phyloP scores from a whole-genome alignment of 2,329 filamentous ascomycete species.

The Cercospora brassicicola region DNA sequence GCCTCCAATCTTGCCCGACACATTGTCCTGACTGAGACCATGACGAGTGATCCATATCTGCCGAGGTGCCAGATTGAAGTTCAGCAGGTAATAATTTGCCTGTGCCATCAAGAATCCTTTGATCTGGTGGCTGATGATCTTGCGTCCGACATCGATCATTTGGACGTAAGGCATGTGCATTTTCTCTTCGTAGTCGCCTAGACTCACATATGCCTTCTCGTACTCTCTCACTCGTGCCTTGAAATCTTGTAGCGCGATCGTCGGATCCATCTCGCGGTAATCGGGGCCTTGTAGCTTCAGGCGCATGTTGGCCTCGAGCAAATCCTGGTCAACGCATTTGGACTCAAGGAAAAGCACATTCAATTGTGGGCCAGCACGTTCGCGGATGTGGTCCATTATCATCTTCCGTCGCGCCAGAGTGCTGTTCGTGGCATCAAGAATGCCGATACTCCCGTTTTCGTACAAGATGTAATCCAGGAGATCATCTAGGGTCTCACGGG shows the following conservation, averaged over 20 bases:
- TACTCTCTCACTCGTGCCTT: constrained; percentile 89
- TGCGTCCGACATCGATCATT: constrained; percentile 96
- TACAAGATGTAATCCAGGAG: constrained; percentile 83
- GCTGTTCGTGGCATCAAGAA: constrained; percentile 96
- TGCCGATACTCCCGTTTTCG: constrained; percentile 83
- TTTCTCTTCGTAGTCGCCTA: constrained; percentile 76
- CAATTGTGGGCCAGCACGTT: constrained; percentile 77
- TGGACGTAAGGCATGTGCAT: constrained; percentile 92
- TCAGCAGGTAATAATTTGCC: constrained; percentile 90
- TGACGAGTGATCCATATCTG: constrained; percentile 99
- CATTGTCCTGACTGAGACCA: constrained; percentile 86
- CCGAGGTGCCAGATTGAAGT: constrained; percentile 91
- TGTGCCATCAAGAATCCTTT: constrained; percentile 89
- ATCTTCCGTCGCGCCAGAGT: constrained; percentile 81
- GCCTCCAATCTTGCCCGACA: constrained; percentile 83
- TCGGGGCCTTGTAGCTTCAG: constrained; percentile 93
- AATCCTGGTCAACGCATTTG: constrained; percentile 77
- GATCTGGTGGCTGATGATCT: constrained; percentile 86
- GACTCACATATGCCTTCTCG: constrained; percentile 86
- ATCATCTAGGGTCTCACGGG: constrained; percentile 88
- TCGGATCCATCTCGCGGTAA: constrained; percentile 90
- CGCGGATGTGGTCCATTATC: constrained; percentile 72
- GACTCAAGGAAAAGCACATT: constrained; percentile 95
- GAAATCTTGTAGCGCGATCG: constrained; percentile 83
- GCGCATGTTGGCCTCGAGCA: constrained; percentile 95